Conservation (phyloP, 2,329 filamentous ascomycete species). For the Colletotrichum orbiculare region DNA sequence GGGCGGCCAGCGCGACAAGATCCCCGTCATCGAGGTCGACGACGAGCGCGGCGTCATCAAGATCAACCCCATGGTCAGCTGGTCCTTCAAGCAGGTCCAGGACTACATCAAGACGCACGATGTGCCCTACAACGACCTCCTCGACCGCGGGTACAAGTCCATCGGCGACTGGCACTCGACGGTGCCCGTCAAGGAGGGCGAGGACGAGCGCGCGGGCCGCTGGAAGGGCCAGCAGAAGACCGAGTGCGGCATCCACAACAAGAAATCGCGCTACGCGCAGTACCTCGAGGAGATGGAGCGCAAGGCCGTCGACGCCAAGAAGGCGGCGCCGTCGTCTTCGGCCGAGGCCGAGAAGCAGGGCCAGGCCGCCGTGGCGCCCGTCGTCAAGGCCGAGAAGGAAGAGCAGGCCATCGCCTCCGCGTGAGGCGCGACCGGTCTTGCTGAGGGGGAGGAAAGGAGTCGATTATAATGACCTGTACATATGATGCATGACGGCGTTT, state of each 20-base stretch:
- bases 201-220: slow-evolving; percentile 94
- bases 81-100: slow-evolving; percentile 91
- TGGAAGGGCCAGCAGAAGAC: slow-evolving; percentile 98
- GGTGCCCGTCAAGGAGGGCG: slow-evolving; percentile 85
- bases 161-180: slow-evolving; percentile 99
- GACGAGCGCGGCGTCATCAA: slow-evolving; percentile 90
- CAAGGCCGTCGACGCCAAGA: slow-evolving; percentile 66
- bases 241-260: slow-evolving; percentile 99
- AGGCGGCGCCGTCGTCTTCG: slow-evolving; percentile 40
- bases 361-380: slow-evolving; percentile 34
- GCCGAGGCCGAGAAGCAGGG: slow-evolving; percentile 37
- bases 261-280: slow-evolving; percentile 90
- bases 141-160: slow-evolving; percentile 97
- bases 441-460: neutral
- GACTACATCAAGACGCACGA: slow-evolving; percentile 86
- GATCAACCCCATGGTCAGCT: slow-evolving; percentile 96
- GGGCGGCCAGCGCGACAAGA: slow-evolving; percentile 88
- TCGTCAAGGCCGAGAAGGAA: slow-evolving; percentile 37
- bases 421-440: neutral
- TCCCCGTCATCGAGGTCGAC: slow-evolving; percentile 93
- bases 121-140: slow-evolving; percentile 92
- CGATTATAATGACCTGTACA: slow-evolving; percentile 32
- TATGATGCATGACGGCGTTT: slow-evolving; percentile 37
- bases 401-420: slow-evolving; percentile 24
- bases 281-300: slow-evolving; percentile 80